Evolutionary conservation across 208 protist species (phyloP).

Genomic region (Leishmania tarentolae): DNA sequence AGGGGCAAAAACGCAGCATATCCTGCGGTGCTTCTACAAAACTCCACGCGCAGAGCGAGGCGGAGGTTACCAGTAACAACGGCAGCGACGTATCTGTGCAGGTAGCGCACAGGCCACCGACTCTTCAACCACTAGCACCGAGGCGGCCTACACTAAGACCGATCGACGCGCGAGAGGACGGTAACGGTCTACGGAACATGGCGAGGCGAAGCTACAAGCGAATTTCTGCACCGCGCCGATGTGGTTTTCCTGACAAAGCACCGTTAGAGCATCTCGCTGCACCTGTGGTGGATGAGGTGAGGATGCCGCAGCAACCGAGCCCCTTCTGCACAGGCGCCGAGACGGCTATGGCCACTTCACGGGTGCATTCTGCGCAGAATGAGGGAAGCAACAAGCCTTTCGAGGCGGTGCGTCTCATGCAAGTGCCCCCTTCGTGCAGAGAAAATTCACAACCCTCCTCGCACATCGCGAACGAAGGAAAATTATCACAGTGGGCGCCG

Average conservation of each 20-base stretch:
- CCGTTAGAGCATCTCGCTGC: not conserved
- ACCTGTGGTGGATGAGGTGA: not conserved
- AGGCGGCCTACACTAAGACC: constrained; percentile 15
- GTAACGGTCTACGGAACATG: constrained; percentile 6
- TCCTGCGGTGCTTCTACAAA: not conserved
- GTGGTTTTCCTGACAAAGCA: not conserved
- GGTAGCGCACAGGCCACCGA: constrained; percentile 3
- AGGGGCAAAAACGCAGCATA: not conserved
- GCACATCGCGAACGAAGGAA: not conserved
- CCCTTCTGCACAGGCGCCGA: no score
- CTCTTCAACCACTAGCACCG: constrained; percentile 4
- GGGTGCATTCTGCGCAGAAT: not conserved
- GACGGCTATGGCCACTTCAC: not conserved
- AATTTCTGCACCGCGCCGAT: not conserved
- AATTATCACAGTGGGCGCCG: not conserved
- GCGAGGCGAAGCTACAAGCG: not conserved
- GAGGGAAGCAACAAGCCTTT: not conserved
- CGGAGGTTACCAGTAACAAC: no score
- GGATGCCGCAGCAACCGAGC: not conserved
- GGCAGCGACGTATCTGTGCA: not conserved
- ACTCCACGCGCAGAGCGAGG: not conserved
- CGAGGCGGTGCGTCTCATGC: not conserved
- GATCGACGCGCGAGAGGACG: not conserved
- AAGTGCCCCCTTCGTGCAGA: not conserved
- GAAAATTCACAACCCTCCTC: not conserved